Conservation (phyloP, 257 asterid species). For the Lithospermum erythrorhizon region DNA sequence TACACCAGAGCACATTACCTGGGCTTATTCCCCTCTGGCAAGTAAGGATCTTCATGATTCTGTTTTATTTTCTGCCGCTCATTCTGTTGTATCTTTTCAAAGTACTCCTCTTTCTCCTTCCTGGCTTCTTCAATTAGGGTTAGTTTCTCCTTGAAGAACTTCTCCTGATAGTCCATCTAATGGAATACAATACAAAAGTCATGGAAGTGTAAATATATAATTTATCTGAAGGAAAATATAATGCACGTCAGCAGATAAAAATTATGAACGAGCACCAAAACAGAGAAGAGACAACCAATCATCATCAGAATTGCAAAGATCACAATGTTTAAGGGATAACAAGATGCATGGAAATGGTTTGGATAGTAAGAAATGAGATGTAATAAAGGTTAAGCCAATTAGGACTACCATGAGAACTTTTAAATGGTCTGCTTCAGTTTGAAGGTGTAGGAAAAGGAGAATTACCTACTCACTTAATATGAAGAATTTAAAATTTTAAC, state of each 20-base stretch:
- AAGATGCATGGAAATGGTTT: not conserved
- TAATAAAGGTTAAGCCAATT: not conserved
- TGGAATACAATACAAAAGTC: constrained; percentile 7
- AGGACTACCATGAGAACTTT: not conserved
- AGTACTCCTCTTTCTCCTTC: constrained; percentile 39
- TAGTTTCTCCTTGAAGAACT: constrained; percentile 35
- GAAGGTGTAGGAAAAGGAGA: not conserved
- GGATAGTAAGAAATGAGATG: not conserved
- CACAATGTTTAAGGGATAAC: not conserved
- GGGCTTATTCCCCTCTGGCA: constrained; percentile 28
- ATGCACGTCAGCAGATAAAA: not conserved
- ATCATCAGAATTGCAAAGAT: not conserved
- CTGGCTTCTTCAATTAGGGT: constrained; percentile 31
- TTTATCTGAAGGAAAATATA: not conserved
- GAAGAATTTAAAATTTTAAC: too few species aligned
- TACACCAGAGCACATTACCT: constrained; percentile 26
- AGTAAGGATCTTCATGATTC: constrained; percentile 18
- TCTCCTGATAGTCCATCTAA: constrained; percentile 69
- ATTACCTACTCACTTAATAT: not conserved
- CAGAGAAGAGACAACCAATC: too few species aligned
- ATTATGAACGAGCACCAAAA: not conserved
- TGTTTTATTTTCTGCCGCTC: constrained; percentile 32
- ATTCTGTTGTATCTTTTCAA: constrained; percentile 41
- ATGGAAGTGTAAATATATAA: constrained; percentile 4
- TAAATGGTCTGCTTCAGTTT: not conserved